Percentiles rank a stretch among this genome's conserved stretches.
Evolutionary conservation across 768 basidiomycete species (phyloP).

Genomic region (Strobilomyces dryophilus): DNA sequence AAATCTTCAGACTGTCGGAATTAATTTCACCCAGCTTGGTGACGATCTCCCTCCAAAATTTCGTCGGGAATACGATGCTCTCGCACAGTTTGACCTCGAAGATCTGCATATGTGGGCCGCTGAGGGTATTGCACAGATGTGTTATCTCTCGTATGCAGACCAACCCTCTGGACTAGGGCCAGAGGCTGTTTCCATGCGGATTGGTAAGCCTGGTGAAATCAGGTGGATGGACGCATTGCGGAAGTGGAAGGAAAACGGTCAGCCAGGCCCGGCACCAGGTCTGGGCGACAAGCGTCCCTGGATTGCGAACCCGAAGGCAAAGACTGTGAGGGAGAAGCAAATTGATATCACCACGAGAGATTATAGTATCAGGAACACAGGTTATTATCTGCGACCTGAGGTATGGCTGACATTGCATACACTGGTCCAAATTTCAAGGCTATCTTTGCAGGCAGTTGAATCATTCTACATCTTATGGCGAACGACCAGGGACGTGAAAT

Average conservation of each 20-base stretch:
- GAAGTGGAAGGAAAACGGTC: conserved; percentile 46
- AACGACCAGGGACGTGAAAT: conserved; percentile 59
- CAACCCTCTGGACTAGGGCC: conserved; percentile 65
- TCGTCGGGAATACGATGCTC: conserved; percentile 32
- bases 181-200: conserved; percentile 44
- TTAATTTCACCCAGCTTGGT: conserved; percentile 40
- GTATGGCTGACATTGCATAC: conserved; percentile 32
- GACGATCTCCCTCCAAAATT: conserved; percentile 19
- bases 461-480: conserved; percentile 70
- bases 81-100: conserved; percentile 48
- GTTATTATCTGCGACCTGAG: conserved; percentile 68
- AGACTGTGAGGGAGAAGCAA: conserved; percentile 17
- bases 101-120: conserved; percentile 75
- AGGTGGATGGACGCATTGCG: conserved; percentile 33
- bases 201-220: conserved; percentile 21
- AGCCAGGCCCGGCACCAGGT: conserved; percentile 49
- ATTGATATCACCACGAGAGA: conserved; percentile 39
- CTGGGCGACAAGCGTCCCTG: conserved; percentile 36
- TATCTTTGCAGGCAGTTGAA: conserved; percentile 55
- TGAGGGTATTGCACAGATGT: conserved; percentile 67
- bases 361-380: conserved; percentile 43
- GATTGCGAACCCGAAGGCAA: conserved; percentile 22
- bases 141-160: conserved; percentile 69
- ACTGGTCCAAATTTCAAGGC: not conserved
- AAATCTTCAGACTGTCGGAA: conserved; percentile 43